Evolutionary conservation across 805 yeast species (phyloP), one percentile per base, ranked within the genome.

Genomic region (Saccharomyces kudriavzevii): DNA sequence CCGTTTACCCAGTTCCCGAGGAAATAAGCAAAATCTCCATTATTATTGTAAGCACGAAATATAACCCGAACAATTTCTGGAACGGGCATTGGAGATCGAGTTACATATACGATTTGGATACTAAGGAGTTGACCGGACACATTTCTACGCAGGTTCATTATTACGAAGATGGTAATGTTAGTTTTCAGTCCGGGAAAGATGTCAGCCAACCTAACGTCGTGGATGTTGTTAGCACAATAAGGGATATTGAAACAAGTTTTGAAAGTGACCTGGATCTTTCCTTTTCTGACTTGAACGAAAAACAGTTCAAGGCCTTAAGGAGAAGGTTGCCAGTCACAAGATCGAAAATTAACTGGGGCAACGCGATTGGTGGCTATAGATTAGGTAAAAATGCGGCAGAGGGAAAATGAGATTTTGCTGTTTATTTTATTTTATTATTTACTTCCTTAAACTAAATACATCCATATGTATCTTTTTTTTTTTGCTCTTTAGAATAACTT

Each of bases 101-200:
- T 56, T 90, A 89, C 70, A 64, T 71, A 5, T 73, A 79, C 54
- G 67, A 77, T 60, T 30, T 60, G 2, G 55, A 65, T 1, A 56
- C 65, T 0, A 64, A 67, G 0, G 52, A 66, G 5, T 56, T 87
- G 14, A 60, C 58, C 2, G 96, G 96, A 4, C 65, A 67, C 5
- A 77, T 89, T 35, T 69, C 68, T 22, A 77, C 90, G 30, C 91
- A 88, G 59, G 85, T 91, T 45, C 99, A 92, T 70, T 94, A 91
- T 69, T 94, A 80, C 67, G 99, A 92, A 71, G 98, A 92, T 61
- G 99, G 99, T 29, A 92, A 92, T 64, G 98, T 92, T 20, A 78
- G 92, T 51, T 79, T 94, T 63, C 82, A 80, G 56, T 74, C 83
- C 2, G 57, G 58, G 6, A 73, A 76, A 54, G 60, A 63, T 3